These are phyloP conservation scores for Massariosphaeria phaeospora DNA, from an alignment of 495 filamentous ascomycete genomes.

Conservation along the genomic window DNA sequence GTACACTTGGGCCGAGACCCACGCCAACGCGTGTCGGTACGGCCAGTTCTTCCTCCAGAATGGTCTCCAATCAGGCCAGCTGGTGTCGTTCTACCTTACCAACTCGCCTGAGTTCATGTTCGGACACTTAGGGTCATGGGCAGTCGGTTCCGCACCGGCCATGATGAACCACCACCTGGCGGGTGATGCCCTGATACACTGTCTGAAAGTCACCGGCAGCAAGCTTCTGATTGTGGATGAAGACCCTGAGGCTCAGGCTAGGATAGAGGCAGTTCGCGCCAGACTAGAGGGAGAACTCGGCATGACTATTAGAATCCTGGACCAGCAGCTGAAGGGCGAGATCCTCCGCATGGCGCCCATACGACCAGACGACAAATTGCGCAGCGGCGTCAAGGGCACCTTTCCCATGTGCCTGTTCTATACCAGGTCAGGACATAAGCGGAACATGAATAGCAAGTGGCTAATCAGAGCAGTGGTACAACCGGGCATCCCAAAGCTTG, in stretches of 20 bases:
- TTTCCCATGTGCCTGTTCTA: constrained; percentile 62
- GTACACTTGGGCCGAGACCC: constrained; percentile 60
- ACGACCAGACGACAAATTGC: constrained; percentile 48
- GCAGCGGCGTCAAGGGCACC: constrained; percentile 44
- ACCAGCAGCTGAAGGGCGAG: constrained; percentile 44
- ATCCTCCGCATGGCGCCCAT: constrained; percentile 48
- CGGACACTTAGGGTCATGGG: constrained; percentile 56
- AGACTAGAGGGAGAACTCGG: constrained; percentile 50
- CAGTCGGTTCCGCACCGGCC: constrained; percentile 62
- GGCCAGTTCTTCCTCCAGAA: constrained; percentile 58
- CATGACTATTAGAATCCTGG: constrained; percentile 52
- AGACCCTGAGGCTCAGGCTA: constrained; percentile 48
- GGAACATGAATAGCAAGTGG: background rate
- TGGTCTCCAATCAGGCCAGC: constrained; percentile 59
- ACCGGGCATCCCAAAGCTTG: constrained; percentile 63
- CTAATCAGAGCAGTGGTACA: constrained; percentile 48
- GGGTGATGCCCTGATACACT: constrained; percentile 64
- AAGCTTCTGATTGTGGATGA: constrained; percentile 63
- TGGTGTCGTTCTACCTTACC: constrained; percentile 64
- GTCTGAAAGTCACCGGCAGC: constrained; percentile 55
- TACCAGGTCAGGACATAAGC: constrained; percentile 46
- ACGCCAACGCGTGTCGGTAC: constrained; percentile 55
- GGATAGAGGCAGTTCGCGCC: constrained; percentile 52
- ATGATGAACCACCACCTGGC: constrained; percentile 70
- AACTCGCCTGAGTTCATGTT: constrained; percentile 68